phyloP scores from a whole-genome alignment of 805 yeast genomes.

The Saccharomycopsis babjevae region DNA sequence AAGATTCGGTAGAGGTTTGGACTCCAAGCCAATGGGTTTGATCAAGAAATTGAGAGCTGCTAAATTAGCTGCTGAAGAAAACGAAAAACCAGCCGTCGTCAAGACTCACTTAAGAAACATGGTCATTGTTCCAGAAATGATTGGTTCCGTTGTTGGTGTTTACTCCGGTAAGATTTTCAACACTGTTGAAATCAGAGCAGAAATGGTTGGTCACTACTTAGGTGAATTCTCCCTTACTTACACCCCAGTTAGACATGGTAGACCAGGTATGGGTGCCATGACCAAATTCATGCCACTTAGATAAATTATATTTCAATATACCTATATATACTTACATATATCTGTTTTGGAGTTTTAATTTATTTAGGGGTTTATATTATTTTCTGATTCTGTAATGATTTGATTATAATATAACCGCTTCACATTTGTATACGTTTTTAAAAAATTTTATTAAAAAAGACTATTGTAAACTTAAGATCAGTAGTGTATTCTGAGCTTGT shows the following conservation, averaged over 20 bases:
- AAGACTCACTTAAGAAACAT: constrained; percentile 99
- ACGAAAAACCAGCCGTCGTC: constrained; percentile 96
- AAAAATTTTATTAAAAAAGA: background rate
- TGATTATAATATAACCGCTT: background rate
- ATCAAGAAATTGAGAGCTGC: constrained; percentile 97
- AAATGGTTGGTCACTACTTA: constrained; percentile 99
- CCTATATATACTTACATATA: background rate
- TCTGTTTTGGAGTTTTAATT: background rate
- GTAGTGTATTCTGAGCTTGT: no score
- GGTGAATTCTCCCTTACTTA: constrained; percentile 99
- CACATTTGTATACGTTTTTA: background rate
- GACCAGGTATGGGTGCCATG: constrained; percentile 67
- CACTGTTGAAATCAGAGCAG: constrained; percentile 97
- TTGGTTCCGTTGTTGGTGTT: constrained; percentile 96
- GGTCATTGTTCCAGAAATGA: constrained; percentile 99
- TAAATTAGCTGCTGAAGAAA: constrained; percentile 77
- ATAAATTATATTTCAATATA: constrained; percentile 24
- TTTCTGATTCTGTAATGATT: background rate
- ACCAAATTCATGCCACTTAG: constrained; percentile 71
- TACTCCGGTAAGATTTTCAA: constrained; percentile 99
- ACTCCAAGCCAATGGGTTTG: constrained; percentile 89
- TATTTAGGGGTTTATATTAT: background rate
- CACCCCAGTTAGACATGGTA: constrained; percentile 99
- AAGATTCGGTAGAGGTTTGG: constrained; percentile 97
- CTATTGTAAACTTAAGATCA: background rate